Evolutionary conservation across 768 basidiomycete species (phyloP).

Genomic region (Tylopilus sp.): DNA sequence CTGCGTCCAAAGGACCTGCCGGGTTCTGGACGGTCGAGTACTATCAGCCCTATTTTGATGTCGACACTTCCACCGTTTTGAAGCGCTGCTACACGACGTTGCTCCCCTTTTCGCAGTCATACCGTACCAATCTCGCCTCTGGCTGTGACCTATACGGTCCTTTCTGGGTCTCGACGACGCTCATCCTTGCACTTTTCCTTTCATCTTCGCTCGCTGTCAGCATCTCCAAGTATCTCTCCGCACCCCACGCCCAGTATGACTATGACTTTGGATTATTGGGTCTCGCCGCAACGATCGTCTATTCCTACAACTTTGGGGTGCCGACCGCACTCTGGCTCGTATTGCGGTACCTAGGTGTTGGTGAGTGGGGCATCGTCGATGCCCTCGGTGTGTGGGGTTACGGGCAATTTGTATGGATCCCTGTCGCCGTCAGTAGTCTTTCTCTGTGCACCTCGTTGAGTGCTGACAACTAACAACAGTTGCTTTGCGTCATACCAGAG

Average conservation of each 20-base stretch:
- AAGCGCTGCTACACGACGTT: slow-evolving; percentile 74
- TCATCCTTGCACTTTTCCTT: slow-evolving; percentile 90
- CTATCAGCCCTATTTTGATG: slow-evolving; percentile 86
- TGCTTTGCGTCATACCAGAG: slow-evolving; percentile 84
- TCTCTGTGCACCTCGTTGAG: not conserved
- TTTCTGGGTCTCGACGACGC: slow-evolving; percentile 96
- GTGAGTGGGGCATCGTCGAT: slow-evolving; percentile 87
- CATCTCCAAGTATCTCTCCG: slow-evolving; percentile 81
- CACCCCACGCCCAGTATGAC: slow-evolving; percentile 51
- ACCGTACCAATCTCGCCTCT: slow-evolving; percentile 57
- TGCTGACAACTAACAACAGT: slow-evolving; percentile 36
- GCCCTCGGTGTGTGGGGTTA: slow-evolving; percentile 81
- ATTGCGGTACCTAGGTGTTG: slow-evolving; percentile 81
- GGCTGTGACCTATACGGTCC: slow-evolving; percentile 76
- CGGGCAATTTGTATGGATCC: slow-evolving; percentile 83
- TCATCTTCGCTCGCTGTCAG: slow-evolving; percentile 90
- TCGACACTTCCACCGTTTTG: slow-evolving; percentile 78
- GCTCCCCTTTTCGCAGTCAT: slow-evolving; percentile 66
- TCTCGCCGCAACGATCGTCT: slow-evolving; percentile 80
- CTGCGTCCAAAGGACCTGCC: slow-evolving; percentile 41
- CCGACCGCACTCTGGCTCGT: slow-evolving; percentile 83
- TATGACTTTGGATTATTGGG: slow-evolving; percentile 87
- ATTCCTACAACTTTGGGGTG: slow-evolving; percentile 79
- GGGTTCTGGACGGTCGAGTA: slow-evolving; percentile 83
- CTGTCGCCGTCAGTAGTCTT: slow-evolving; percentile 61